Conservation (phyloP, 768 basidiomycete genomes). For the Mycena galopus region DNA sequence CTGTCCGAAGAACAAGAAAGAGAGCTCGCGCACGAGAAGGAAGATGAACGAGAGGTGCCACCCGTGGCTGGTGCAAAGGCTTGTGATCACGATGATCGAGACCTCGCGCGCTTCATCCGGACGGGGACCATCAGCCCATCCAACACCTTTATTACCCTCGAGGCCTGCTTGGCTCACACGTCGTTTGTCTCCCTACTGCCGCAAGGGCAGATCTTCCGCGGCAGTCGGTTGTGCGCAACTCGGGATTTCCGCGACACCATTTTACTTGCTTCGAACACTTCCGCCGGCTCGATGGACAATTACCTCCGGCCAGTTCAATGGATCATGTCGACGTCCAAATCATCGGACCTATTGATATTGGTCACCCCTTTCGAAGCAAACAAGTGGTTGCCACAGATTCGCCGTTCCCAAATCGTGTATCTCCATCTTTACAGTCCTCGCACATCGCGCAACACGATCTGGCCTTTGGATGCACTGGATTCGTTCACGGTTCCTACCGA, state of each 20-base stretch:
- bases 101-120: not conserved
- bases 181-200: conserved; percentile 13
- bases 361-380: conserved; percentile 27
- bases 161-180: conserved; percentile 16
- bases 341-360: not conserved
- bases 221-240: conserved; percentile 1
- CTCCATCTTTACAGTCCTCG: conserved; percentile 24
- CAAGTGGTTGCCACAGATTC: conserved; percentile 14
- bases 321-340: conserved; percentile 16
- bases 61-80: conserved; percentile 11
- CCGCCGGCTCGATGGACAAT: conserved; percentile 18
- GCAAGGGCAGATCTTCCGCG: conserved; percentile 14
- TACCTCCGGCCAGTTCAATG: conserved; percentile 28
- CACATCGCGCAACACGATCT: conserved; percentile 9
- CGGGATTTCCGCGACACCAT: conserved; percentile 19
- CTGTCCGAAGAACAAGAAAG: conserved; percentile 30
- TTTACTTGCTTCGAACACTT: not conserved
- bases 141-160: conserved; percentile 6
- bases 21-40: conserved; percentile 27
- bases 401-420: not conserved
- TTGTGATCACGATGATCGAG: not conserved
- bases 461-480: conserved; percentile 6
- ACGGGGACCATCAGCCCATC: not conserved
- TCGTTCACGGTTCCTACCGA: conserved; percentile 22
- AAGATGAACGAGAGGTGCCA: conserved; percentile 28